Conservation (phyloP, 768 basidiomycete genomes). For the Neoboletus subvelutipes region DNA sequence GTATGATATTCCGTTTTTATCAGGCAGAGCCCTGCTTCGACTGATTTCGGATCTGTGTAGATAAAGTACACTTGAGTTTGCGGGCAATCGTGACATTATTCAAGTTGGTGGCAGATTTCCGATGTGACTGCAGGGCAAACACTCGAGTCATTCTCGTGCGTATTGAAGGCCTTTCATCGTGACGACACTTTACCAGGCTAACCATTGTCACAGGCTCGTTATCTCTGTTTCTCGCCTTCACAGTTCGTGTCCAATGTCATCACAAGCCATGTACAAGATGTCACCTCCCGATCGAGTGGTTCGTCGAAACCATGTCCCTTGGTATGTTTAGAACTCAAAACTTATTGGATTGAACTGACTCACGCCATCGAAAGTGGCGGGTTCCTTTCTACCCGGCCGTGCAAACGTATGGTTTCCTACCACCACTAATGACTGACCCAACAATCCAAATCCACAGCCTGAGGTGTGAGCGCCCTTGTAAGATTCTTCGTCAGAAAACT, state of each 20-base stretch:
- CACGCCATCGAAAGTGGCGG: not conserved
- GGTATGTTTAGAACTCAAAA: not conserved
- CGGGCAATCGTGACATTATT: not conserved
- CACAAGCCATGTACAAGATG: not conserved
- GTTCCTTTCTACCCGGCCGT: not conserved
- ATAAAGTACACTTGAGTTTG: constrained; percentile 10
- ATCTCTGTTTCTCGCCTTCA: not conserved
- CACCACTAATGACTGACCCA: not conserved
- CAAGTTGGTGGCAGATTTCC: not conserved
- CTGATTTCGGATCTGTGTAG: not conserved
- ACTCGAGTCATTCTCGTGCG: not conserved
- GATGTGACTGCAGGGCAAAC: not conserved
- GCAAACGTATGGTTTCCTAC: not conserved
- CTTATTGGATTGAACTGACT: not conserved
- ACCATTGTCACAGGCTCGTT: not conserved
- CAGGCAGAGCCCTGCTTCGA: not conserved
- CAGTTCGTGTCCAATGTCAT: not conserved
- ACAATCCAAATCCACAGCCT: too few relatives aligned
- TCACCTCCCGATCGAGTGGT: not conserved
- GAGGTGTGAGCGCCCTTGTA: too few relatives aligned
- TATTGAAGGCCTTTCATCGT: not conserved
- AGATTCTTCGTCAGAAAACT: too few relatives aligned
- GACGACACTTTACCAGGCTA: not conserved
- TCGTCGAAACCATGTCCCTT: not conserved
- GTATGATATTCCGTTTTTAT: not conserved